Percentiles rank a stretch among this genome's conserved stretches.
Evolutionary conservation across 2,329 filamentous ascomycete genomes (phyloP).

Genomic region (Macroventuria anomochaeta): DNA sequence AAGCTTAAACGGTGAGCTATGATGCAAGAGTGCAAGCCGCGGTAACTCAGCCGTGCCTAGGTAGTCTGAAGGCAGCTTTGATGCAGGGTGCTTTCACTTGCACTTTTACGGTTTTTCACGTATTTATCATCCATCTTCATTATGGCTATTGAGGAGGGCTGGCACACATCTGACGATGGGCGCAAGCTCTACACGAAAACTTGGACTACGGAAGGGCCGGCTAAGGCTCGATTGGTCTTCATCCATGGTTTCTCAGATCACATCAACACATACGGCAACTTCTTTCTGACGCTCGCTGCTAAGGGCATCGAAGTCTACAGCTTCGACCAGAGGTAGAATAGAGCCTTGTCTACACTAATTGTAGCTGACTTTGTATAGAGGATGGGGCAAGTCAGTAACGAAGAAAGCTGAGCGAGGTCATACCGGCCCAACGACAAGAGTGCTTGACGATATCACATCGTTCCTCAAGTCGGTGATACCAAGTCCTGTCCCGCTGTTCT

Average conservation of each 20-base stretch:
- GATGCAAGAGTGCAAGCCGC: slow-evolving; percentile 14
- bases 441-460: slow-evolving; percentile 78
- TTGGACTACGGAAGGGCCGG: slow-evolving; percentile 63
- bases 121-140: neutral
- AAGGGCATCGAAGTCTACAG: slow-evolving; percentile 76
- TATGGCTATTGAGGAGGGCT: slow-evolving; percentile 59
- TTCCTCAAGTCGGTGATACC: slow-evolving; percentile 70
- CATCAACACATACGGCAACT: slow-evolving; percentile 74
- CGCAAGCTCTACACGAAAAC: slow-evolving; percentile 66
- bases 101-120: neutral
- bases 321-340: slow-evolving; percentile 73
- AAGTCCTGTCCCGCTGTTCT: slow-evolving; percentile 69
- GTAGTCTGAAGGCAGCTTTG: neutral
- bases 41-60: slow-evolving; percentile 1
- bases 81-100: neutral
- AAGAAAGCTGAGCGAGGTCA: slow-evolving; percentile 69
- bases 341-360: neutral
- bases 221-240: slow-evolving; percentile 77
- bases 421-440: slow-evolving; percentile 74
- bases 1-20: slow-evolving; percentile 16
- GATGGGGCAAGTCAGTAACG: slow-evolving; percentile 80
- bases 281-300: slow-evolving; percentile 74
- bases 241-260: slow-evolving; percentile 82
- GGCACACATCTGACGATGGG: slow-evolving; percentile 59
- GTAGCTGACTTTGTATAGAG: slow-evolving; percentile 52